Base-by-base conservation (phyloP, 1,284 basidiomycete species). In the Inonotus obliquus region DNA sequence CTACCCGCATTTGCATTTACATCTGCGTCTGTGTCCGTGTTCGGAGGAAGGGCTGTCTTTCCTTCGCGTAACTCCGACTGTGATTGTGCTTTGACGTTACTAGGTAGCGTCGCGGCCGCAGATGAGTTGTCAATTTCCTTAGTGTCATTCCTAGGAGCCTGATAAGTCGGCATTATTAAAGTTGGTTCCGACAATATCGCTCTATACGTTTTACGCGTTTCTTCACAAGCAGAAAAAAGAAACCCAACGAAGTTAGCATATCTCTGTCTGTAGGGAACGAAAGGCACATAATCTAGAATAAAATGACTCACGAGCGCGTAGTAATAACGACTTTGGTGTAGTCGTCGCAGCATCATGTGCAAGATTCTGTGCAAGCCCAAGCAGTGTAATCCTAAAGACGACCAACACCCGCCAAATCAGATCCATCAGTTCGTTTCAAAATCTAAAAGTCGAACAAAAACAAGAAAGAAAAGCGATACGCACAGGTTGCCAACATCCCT, bases 401-500 rank as follows among this genome's bases (percentile, higher is more conserved):
- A 68, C 5, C 17, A n/a, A n/a, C n/a, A n/a, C n/a, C n/a, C n/a
- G n/a, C 17, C 17, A 21, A 44, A 17, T 6, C 59, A 27, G 54
- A 6, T 19, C 4, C 17, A 23, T 19, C 13, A 21, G 55, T 27
- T 10, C 19, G 38, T 39, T 39, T 11, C n/a, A n/a, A n/a, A n/a
- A n/a, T n/a, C n/a, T n/a, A n/a, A n/a, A n/a, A n/a, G n/a, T n/a
- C n/a, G n/a, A n/a, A 47, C 17, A 35, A 32, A 57, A 19, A 45
- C 23, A 14, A 39, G 25, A 47, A 9, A 11, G 47, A 60, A 59
- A 56, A 51, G 19, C 27, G 25, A 3, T 14, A 76, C 84, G 68
- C 66, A 92, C 91, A 93, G 67, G 69, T 93, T 93, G 27, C 79
- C 82, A 4, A 91, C 76, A 70, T 93, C 91, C 66, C 77, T 77